Evolutionary conservation across 192 early-diverging fungal genomes (phyloP), one percentile per base, ranked within the genome.

Genomic region (Coemansia sp.): DNA sequence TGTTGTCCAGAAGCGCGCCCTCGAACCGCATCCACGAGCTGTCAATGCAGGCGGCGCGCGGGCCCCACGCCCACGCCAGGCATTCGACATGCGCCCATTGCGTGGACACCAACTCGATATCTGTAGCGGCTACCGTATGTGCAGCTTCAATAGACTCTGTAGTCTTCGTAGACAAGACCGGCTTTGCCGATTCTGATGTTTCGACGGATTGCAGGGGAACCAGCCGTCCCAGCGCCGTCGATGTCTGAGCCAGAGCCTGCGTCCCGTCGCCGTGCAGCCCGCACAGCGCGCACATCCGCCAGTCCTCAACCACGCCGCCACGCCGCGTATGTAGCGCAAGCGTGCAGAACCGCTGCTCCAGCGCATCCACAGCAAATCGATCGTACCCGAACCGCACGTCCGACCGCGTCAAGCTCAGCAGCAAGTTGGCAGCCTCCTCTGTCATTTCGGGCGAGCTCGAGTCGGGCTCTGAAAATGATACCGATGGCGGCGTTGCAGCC

Each of bases 11-110:
- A 4, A 62, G 42, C 11, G 48, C 21, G 24, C 74, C 74, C 43
- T 77, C 67, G 50, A 77, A 77, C 16, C 54, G 64, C 42, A 67
- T 58, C 32, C 33, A n/a, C n/a, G n/a, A n/a, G n/a, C 23, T 40
- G 29, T 16, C 45, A 23, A 23, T 44, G 29, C 1, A 30, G 0
- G 65, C 54, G 4, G 69, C 43, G 21, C 75, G 69, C 42, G 76
- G 76, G 0, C 76, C 76, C 76, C 76, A 79, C 18, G 76, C 62
- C 76, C 76, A 79, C 12, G 76, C 76, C 23, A 79, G 42, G 11
- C 76, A 79, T 29, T 79, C 76, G 28, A 73, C 66, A 46, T 79
- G 76, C 12, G 52, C 76, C 76, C 76, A 79, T 2, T 33, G 38
- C 2, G n/a, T n/a, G n/a, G n/a, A n/a, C n/a, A n/a, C n/a, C n/a